Evolutionary conservation across 1,284 basidiomycete species (phyloP).

Genomic region (Puccinia polysora): DNA sequence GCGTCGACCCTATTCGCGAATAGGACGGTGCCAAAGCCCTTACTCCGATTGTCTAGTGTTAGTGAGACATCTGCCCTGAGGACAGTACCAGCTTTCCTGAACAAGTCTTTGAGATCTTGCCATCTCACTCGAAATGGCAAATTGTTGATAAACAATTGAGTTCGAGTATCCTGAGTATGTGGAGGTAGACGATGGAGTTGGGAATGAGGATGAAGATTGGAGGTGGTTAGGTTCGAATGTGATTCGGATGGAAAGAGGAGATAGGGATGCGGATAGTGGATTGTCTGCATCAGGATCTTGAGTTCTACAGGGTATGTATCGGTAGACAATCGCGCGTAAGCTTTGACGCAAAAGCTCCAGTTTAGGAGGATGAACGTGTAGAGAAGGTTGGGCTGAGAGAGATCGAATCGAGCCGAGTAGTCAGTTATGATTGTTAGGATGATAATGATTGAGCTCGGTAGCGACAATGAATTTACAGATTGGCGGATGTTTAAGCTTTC

Average conservation of each 20-base stretch:
- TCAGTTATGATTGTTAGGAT: too few species aligned
- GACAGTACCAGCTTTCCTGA: conserved; percentile 88
- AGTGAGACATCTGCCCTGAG: conserved; percentile 83
- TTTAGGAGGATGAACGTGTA: too few species aligned
- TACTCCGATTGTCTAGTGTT: conserved; percentile 74
- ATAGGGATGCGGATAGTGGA: conserved; percentile 1
- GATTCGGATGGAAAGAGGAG: background rate
- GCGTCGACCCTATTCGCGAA: conserved; percentile 81
- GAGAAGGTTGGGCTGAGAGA: too few species aligned
- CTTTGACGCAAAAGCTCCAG: too few species aligned
- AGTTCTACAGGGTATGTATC: too few species aligned
- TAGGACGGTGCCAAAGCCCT: conserved; percentile 81
- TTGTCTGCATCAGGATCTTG: conserved; percentile 14
- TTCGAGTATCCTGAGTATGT: conserved; percentile 15
- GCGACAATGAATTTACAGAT: too few species aligned
- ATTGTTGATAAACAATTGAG: conserved; percentile 55
- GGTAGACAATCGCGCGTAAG: too few species aligned
- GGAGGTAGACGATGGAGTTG: conserved; percentile 7
- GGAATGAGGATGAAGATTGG: background rate
- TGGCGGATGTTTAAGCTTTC: too few species aligned
- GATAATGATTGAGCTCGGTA: too few species aligned
- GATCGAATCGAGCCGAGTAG: too few species aligned
- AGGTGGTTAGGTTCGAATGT: too few species aligned
- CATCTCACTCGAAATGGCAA: conserved; percentile 86
- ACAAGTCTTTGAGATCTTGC: conserved; percentile 97